Conservation (phyloP, 345 rosid genomes). For the Cardamine occulta region DNA sequence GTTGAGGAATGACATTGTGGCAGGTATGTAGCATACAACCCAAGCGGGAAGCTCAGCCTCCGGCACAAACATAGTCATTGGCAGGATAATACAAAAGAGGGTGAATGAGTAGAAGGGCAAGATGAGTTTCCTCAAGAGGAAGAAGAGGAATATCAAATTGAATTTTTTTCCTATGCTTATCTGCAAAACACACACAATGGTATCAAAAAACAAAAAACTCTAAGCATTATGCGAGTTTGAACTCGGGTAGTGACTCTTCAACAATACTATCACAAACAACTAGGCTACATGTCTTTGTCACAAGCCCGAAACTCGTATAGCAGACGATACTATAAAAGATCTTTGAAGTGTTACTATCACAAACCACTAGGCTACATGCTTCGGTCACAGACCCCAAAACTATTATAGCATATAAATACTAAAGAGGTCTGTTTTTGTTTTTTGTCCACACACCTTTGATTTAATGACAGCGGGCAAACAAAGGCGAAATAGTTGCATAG, state of each 20-base stretch:
- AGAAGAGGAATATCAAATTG: constrained; percentile 91
- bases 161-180: constrained; percentile 80
- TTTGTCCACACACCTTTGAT: constrained; percentile 59
- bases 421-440: background rate
- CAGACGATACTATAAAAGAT: background rate
- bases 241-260: background rate
- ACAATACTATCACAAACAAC: background rate
- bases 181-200: constrained; percentile 51
- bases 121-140: constrained; percentile 80
- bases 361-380: background rate
- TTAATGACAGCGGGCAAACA: constrained; percentile 75
- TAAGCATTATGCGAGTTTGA: background rate
- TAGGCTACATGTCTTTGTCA: background rate
- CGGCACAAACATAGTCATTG: constrained; percentile 95
- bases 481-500: constrained; percentile 94
- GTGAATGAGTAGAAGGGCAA: constrained; percentile 95
- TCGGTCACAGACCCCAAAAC: background rate
- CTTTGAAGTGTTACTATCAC: background rate
- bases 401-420: background rate
- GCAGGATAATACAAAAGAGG: constrained; percentile 89
- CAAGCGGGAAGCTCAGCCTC: constrained; percentile 91
- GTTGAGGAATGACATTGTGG: constrained; percentile 93
- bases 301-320: background rate
- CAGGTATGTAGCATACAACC: constrained; percentile 97
- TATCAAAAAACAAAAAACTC: constrained; percentile 10